Evolutionary conservation across 257 asterid genomes (phyloP), one percentile per base, ranked within the genome.

Genomic region (Scutellaria galericulata): DNA sequence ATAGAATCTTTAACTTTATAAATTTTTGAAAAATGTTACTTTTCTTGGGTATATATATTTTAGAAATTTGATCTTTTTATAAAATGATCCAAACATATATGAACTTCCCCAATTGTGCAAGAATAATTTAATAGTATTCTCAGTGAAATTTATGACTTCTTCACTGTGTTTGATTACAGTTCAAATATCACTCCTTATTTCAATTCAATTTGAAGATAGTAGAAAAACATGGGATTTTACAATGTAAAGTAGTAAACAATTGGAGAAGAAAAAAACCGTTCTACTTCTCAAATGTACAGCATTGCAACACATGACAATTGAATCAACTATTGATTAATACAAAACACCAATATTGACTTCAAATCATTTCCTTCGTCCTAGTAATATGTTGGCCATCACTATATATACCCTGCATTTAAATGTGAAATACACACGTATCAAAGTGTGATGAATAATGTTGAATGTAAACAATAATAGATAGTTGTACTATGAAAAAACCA

Each of bases 301-400:
- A 68, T 6, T 39, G 31, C 47, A 40, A 55, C 75, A 55, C 75
- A 70, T 11, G 10, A 70, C 46, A 57, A 70, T 44, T 12, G 11
- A 46, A 59, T 24, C 3, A 41, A 44, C 6, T 66, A 27, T 31
- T 59, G 5, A 37, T 15, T 5, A 9, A 48, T 12, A 48, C 6
- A 47, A 20, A 27, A 45, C 48, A 59, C n/a, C 63, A 51, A 37
- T 41, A 54, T 20, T 61, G 7, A 55, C 24, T 37, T 64, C 35
- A 60, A 64, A 54, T 53, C 59, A 45, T 62, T 44, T 41, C 55
- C 42, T 37, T 72, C 64, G 55, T 64, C 46, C 2, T 3, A 54
- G 37, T 10, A 44, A 9, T 48, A 41, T 0, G 37, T 44, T 24
- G 7, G 47, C 37, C 37, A 15, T 73, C 46, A 8, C 24, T 48